Conservation (phyloP, 2,329 filamentous ascomycete genomes). For the Colletotrichum godetiae region DNA sequence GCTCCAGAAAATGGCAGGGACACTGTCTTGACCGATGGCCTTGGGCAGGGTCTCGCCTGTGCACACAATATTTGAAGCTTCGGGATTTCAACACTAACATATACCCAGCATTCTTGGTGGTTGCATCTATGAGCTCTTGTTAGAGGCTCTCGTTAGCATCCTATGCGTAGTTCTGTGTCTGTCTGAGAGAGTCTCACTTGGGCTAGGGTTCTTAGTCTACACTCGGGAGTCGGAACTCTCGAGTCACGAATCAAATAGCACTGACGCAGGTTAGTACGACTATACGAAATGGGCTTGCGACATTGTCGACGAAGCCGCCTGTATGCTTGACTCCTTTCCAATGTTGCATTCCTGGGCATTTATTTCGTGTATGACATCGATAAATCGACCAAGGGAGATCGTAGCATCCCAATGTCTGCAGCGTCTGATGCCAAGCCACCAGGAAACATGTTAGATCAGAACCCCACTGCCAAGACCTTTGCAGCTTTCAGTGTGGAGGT, state of each 20-base stretch:
- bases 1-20: neutral
- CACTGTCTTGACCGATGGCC: neutral
- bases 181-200: neutral
- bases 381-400: neutral
- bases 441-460: neutral
- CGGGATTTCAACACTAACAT: neutral
- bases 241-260: neutral
- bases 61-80: neutral
- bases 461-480: slow-evolving; percentile 1
- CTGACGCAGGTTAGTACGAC: neutral
- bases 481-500: neutral
- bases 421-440: neutral
- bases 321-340: neutral
- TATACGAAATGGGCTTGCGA: neutral
- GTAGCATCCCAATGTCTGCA: neutral
- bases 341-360: neutral
- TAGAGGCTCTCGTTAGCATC: neutral
- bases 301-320: neutral
- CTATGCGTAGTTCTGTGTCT: neutral
- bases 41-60: neutral
- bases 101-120: neutral
- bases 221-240: neutral
- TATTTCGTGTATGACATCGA: neutral
- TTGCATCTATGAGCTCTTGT: neutral
- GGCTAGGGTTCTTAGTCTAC: neutral